These are phyloP conservation scores for Cercospora janseana DNA, from an alignment of 2,329 filamentous ascomycete species.

Conservation along the genomic window DNA sequence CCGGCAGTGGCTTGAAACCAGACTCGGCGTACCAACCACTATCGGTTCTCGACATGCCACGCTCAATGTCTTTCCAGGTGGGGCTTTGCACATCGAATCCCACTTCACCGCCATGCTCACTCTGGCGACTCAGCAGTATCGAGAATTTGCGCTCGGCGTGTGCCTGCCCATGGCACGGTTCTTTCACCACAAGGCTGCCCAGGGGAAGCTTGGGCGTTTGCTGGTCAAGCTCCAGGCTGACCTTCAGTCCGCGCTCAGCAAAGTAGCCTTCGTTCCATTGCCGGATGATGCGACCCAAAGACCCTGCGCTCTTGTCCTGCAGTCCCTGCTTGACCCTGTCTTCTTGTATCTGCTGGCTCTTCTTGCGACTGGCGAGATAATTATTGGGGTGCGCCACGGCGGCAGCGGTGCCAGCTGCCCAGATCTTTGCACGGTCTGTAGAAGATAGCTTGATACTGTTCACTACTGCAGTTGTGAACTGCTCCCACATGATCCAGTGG, in stretches of 20 bases:
- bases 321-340: constrained; percentile 27
- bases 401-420: constrained; percentile 21
- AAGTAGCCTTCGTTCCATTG: constrained; percentile 31
- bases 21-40: background rate
- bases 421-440: constrained; percentile 27
- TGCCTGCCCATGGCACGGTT: constrained; percentile 19
- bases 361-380: constrained; percentile 17
- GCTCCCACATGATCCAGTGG: constrained; percentile 28
- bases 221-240: constrained; percentile 27
- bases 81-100: constrained; percentile 2
- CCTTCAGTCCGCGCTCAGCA: constrained; percentile 25
- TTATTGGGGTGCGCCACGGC: constrained; percentile 14
- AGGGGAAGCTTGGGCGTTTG: constrained; percentile 19
- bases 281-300: constrained; percentile 25
- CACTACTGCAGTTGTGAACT: constrained; percentile 27
- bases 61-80: no score
- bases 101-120: constrained; percentile 15
- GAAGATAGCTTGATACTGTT: constrained; percentile 22
- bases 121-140: constrained; percentile 26
- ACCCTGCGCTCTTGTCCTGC: constrained; percentile 18
- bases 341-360: constrained; percentile 25
- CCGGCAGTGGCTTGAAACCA: constrained; percentile 13
- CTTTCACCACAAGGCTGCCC: constrained; percentile 20
- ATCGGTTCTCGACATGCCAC: background rate
- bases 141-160: constrained; percentile 29